A percentile compares a stretch with the other conserved stretches of the same genome.
These are phyloP conservation scores for Blastomyces emzantsi DNA, from an alignment of 2,329 filamentous ascomycete genomes.

Conservation along the genomic window DNA sequence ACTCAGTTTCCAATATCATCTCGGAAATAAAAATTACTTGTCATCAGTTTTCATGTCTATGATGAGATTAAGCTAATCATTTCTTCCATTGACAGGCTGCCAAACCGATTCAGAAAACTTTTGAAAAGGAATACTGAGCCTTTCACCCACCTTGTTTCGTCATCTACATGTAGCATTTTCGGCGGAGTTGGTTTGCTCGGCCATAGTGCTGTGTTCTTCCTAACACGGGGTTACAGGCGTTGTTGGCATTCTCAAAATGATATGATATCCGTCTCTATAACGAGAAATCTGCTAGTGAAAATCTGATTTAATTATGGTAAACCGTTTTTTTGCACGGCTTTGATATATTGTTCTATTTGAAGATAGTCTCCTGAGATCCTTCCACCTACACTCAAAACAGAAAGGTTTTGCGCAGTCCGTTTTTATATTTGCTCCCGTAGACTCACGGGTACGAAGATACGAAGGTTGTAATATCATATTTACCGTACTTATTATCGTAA, in stretches of 20 bases:
- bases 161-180: not conserved
- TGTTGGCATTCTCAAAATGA: not conserved
- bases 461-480: not conserved
- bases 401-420: not conserved
- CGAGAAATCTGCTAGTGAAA: not conserved
- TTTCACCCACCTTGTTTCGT: not conserved
- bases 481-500: not conserved
- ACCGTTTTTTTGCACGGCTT: not conserved
- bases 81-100: conserved; percentile 51
- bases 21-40: not conserved
- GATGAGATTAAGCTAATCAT: conserved; percentile 16
- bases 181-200: not conserved
- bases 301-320: not conserved
- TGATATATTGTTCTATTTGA: not conserved
- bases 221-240: not conserved
- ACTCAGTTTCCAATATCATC: not conserved
- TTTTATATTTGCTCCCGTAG: not conserved
- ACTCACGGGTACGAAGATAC: not conserved
- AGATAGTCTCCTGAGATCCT: not conserved
- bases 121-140: conserved; percentile 59
- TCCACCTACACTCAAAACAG: not conserved
- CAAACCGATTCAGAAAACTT: conserved; percentile 77
- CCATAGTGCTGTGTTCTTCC: not conserved
- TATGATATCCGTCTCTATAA: conserved; percentile 5
- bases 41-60: conserved; percentile 11